Percentiles rank a stretch among this genome's conserved stretches.
These are phyloP conservation scores for Colletotrichum lini DNA, from an alignment of 2,329 filamentous ascomycete genomes.

Conservation along the genomic window DNA sequence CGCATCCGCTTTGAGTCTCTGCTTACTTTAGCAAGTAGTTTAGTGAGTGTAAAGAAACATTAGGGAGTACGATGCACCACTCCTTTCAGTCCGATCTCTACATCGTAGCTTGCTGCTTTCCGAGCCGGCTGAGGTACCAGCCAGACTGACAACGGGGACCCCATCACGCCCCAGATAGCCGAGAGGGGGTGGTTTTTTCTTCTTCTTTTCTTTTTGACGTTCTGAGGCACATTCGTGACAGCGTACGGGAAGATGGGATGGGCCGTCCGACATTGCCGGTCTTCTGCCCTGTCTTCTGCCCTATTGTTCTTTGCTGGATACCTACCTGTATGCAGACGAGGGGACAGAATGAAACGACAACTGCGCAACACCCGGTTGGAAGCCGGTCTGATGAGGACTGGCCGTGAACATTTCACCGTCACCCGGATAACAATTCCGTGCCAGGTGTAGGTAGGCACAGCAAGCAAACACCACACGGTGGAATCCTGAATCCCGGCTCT, in stretches of 20 bases:
- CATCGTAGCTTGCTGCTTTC: not conserved
- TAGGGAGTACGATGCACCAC: too few relatives aligned
- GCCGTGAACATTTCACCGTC: not conserved
- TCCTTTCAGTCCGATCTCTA: slow-evolving; percentile 18
- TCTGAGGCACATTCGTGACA: slow-evolving; percentile 39
- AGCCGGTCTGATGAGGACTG: not conserved
- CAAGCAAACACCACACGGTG: not conserved
- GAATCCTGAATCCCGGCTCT: slow-evolving; percentile 9
- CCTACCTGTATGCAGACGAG: not conserved
- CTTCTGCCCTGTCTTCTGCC: not conserved
- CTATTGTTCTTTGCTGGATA: too few relatives aligned
- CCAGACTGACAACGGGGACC: not conserved
- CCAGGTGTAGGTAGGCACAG: too few relatives aligned
- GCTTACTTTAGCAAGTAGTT: too few relatives aligned
- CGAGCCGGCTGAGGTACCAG: slow-evolving; percentile 1
- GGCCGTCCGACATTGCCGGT: slow-evolving; percentile 32
- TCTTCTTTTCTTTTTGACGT: slow-evolving; percentile 17
- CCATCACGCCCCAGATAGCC: slow-evolving; percentile 25
- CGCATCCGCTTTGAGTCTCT: not conserved
- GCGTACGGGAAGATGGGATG: slow-evolving; percentile 33
- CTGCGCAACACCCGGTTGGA: not conserved
- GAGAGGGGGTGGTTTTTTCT: not conserved
- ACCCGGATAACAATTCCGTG: too few relatives aligned
- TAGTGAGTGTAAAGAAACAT: too few relatives aligned
- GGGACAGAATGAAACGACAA: slow-evolving; percentile 11